Evolutionary conservation across 1,139 yeast species (phyloP).

Genomic region (Zygoascus sp.): DNA sequence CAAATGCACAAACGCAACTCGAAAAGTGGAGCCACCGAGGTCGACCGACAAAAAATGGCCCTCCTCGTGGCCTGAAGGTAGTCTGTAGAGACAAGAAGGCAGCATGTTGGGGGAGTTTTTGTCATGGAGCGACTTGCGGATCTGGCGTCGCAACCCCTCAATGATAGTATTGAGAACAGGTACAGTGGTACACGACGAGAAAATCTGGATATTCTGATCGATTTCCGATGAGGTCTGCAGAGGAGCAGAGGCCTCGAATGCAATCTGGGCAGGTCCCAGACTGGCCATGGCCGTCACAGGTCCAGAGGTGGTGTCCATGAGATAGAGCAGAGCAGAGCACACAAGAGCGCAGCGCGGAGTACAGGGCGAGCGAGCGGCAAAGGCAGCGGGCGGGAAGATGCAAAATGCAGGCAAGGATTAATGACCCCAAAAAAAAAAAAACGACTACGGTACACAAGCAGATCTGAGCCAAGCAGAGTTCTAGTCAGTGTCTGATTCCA

Average conservation of each 20-base stretch:
- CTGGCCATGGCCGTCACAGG: background rate
- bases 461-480: no score
- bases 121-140: constrained; percentile 15
- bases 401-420: no score
- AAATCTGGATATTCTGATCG: background rate
- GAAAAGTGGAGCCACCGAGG: constrained; percentile 80
- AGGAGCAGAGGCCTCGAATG: background rate
- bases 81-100: constrained; percentile 66
- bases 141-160: constrained; percentile 7
- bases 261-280: background rate
- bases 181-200: constrained; percentile 4
- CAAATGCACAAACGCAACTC: constrained; percentile 72
- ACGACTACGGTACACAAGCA: no score
- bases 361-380: no score
- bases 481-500: no score
- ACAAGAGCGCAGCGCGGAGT: no score
- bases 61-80: constrained; percentile 69
- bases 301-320: background rate
- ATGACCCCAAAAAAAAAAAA: no score
- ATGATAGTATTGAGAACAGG: constrained; percentile 21
- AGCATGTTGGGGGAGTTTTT: constrained; percentile 45
- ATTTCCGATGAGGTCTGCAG: background rate
- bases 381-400: no score
- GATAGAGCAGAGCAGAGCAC: background rate
- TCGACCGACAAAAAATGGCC: constrained; percentile 81